Evolutionary conservation across 305 asterid species (phyloP), one percentile per base, ranked within the genome.

Genomic region (Fraxinus velutina): DNA sequence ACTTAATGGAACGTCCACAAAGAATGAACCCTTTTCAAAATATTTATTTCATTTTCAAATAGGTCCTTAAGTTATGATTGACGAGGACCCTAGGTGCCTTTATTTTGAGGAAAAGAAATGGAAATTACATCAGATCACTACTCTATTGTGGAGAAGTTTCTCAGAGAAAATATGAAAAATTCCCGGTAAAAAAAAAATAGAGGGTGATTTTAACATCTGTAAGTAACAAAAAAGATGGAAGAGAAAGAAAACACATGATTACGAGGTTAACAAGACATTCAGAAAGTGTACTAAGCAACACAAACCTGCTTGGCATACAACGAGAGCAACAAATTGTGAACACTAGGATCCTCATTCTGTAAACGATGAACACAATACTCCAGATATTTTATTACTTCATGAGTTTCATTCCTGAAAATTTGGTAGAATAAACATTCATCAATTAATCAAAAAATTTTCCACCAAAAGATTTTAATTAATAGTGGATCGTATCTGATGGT

Each of bases 311-410:
- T 93, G 71, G 97, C 89, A 76, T 96, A 96, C 85, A 96, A 87
- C 32, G 97, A 94, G 77, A 96, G 97, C 86, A 96, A 85, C 85
- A 96, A 88, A 88, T 96, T 96, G 88, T 96, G 99, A 86, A 94
- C 90, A 75, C 99, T 97, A 47, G 97, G 93, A 90, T 96, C 99
- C 90, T 94, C 98, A 81, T 93, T 94, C 96, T 88, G 99, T 92
- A 96, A 83, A 81, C 94, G 95, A 81, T 92, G 97, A 83, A 93
- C 96, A 81, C 97, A 94, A 85, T 92, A 90, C 84, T 96, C 99
- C 90, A 96, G 82, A 87, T 94, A 96, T 85, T 96, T 96, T 80
- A 96, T 94, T 78, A 96, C 98, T 87, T 96, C 98, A 85, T 96
- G 97, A 72, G 98, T 92, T 93, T 96, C 99, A 85, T 96, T 96